Evolutionary conservation across 176 grass and related monocot species (phyloP).

Genomic region (Miscanthus lutarioriparius): DNA sequence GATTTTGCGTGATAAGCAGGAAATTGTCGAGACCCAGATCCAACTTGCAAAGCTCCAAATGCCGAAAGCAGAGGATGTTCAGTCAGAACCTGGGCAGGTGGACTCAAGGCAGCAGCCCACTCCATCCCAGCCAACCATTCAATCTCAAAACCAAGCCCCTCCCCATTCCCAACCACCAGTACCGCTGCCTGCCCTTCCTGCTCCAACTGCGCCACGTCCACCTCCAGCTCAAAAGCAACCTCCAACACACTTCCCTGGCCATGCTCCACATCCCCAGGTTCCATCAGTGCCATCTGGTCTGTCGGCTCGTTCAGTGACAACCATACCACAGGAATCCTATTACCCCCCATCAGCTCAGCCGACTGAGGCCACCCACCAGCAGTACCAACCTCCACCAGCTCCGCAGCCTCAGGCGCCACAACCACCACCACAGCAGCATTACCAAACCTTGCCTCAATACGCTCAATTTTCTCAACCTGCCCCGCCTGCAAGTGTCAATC

Average conservation of each 20-base stretch:
- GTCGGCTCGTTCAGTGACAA: conserved; percentile 16
- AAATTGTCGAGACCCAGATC: conserved; percentile 67
- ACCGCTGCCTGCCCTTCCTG: conserved; percentile 46
- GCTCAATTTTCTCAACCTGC: conserved; percentile 58
- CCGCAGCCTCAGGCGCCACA: conserved; percentile 31
- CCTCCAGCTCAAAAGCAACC: conserved; percentile 48
- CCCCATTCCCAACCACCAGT: conserved; percentile 35
- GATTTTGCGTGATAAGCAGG: conserved; percentile 89
- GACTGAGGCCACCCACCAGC: conserved; percentile 55
- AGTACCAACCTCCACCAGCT: conserved; percentile 48
- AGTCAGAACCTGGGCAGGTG: conserved; percentile 38
- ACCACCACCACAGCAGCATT: conserved; percentile 30
- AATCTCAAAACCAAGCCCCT: conserved; percentile 42
- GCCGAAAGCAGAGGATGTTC: conserved; percentile 44
- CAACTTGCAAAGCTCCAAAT: conserved; percentile 71
- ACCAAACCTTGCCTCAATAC: conserved; percentile 50
- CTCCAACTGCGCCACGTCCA: conserved; percentile 56
- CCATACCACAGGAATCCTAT: conserved; percentile 53
- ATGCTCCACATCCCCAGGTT: conserved; percentile 47
- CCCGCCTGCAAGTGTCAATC: conserved; percentile 39
- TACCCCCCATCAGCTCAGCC: conserved; percentile 48
- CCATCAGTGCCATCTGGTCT: conserved; percentile 37
- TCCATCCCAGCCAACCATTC: conserved; percentile 45
- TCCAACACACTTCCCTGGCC: conserved; percentile 44
- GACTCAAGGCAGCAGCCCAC: conserved; percentile 42